Conservation (phyloP, 805 yeast genomes). For the Lipomyces spencermartinsiae region DNA sequence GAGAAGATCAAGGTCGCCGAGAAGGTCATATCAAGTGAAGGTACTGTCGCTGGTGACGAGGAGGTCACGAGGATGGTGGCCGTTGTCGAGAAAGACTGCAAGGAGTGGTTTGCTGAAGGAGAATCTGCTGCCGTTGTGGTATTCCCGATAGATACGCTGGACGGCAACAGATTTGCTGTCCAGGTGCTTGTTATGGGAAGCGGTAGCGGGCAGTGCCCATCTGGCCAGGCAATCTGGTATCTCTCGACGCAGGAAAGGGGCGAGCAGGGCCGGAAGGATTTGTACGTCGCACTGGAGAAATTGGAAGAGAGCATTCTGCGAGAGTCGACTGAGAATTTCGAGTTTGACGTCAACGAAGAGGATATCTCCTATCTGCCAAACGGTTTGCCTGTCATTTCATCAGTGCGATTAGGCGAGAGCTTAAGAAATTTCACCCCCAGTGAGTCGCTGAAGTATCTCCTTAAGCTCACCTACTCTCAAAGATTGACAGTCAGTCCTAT, state of each 20-base stretch:
- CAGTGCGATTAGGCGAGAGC: conserved; percentile 84
- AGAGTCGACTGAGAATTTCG: conserved; percentile 69
- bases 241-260: conserved; percentile 74
- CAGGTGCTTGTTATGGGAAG: conserved; percentile 88
- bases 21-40: conserved; percentile 67
- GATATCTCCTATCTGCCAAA: conserved; percentile 60
- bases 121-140: conserved; percentile 88
- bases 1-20: conserved; percentile 76
- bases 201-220: conserved; percentile 85
- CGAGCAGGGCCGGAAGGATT: conserved; percentile 71
- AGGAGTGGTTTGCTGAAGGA: conserved; percentile 87
- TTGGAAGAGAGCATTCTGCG: conserved; percentile 81
- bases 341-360: conserved; percentile 60
- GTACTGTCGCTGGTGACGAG: conserved; percentile 47
- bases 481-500: conserved; percentile 32
- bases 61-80: conserved; percentile 79
- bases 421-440: conserved; percentile 84
- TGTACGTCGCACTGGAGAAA: conserved; percentile 78
- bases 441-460: conserved; percentile 36
- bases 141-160: conserved; percentile 85
- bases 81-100: conserved; percentile 83
- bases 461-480: conserved; percentile 35
- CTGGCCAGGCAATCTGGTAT: conserved; percentile 91
- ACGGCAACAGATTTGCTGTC: conserved; percentile 73
- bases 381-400: conserved; percentile 74